Conservation (phyloP, 139 green algal species). For the Chlamydomonas sphaeroides region DNA sequence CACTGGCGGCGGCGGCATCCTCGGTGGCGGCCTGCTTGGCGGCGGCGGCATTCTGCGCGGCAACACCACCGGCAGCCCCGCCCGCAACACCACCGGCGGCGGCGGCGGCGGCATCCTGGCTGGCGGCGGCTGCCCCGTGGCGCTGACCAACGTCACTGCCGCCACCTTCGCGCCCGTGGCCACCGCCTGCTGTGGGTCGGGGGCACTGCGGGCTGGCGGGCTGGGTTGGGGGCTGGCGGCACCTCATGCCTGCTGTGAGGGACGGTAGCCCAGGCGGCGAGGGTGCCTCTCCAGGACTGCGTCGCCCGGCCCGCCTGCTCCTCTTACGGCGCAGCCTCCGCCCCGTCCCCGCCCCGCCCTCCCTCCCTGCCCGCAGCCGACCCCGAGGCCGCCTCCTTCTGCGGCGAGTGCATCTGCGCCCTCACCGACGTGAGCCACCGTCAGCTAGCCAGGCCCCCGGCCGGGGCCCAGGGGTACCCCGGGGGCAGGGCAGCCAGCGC, state of each 20-base stretch:
- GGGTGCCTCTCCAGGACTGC: too few relatives aligned
- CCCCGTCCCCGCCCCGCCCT: too few relatives aligned
- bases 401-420: conserved; percentile 28
- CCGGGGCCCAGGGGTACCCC: too few relatives aligned
- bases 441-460: too few relatives aligned
- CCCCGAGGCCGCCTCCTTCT: background rate
- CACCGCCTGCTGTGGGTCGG: background rate
- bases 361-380: background rate
- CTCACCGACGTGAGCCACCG: conserved; percentile 34
- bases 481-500: too few relatives aligned
- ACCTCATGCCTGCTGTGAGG: too few relatives aligned
- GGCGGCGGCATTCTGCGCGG: background rate
- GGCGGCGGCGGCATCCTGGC: too few relatives aligned
- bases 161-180: conserved; percentile 13
- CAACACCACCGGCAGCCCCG: background rate
- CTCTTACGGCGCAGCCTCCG: too few relatives aligned
- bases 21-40: background rate
- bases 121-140: background rate
- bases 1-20: background rate
- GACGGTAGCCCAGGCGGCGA: too few relatives aligned
- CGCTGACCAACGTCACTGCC: background rate
- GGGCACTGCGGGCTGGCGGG: too few relatives aligned
- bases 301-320: too few relatives aligned
- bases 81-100: background rate
- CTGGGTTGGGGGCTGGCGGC: too few relatives aligned